A percentile compares a stretch with the other conserved stretches of the same genome.
Evolutionary conservation across 2,329 filamentous ascomycete genomes (phyloP).

Genomic region (Cladosporium austrohemisphaericum): DNA sequence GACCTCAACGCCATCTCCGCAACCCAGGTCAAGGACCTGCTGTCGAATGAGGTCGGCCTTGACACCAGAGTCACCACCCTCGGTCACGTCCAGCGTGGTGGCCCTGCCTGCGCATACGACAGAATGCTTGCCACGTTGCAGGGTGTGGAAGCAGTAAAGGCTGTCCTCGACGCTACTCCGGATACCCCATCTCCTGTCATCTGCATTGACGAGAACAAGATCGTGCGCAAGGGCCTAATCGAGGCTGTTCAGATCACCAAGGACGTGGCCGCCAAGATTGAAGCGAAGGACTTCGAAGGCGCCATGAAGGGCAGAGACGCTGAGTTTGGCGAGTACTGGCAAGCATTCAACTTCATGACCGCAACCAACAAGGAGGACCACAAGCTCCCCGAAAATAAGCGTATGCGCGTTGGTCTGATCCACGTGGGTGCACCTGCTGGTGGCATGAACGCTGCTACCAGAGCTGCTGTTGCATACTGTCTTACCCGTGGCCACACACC

Average conservation of each 20-base stretch:
- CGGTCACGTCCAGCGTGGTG: constrained; percentile 95
- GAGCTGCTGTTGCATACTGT: constrained; percentile 90
- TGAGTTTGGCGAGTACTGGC: constrained; percentile 90
- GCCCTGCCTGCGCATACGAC: constrained; percentile 88
- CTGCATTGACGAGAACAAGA: constrained; percentile 96
- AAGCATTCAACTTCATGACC: constrained; percentile 86
- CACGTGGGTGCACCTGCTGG: constrained; percentile 95
- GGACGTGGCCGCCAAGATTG: constrained; percentile 75
- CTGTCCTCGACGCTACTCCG: constrained; percentile 82
- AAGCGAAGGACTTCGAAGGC: constrained; percentile 76
- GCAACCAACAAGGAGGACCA: constrained; percentile 70
- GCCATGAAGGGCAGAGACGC: constrained; percentile 88
- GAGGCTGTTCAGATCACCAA: constrained; percentile 85
- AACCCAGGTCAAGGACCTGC: constrained; percentile 76
- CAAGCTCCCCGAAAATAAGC: constrained; percentile 68
- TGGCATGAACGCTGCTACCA: constrained; percentile 95
- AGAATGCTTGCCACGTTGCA: constrained; percentile 89
- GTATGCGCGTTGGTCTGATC: constrained; percentile 91
- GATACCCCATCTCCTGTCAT: constrained; percentile 92
- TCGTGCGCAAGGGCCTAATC: constrained; percentile 82
- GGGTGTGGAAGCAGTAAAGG: constrained; percentile 89
- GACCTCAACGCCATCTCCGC: constrained; percentile 80
- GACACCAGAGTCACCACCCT: constrained; percentile 94
- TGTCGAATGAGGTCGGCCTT: constrained; percentile 75
- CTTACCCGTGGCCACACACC: constrained; percentile 87